A percentile compares a stretch with the other conserved stretches of the same genome.
Evolutionary conservation across 495 filamentous ascomycete species (phyloP).

Genomic region (Baudoinia panamericana): DNA sequence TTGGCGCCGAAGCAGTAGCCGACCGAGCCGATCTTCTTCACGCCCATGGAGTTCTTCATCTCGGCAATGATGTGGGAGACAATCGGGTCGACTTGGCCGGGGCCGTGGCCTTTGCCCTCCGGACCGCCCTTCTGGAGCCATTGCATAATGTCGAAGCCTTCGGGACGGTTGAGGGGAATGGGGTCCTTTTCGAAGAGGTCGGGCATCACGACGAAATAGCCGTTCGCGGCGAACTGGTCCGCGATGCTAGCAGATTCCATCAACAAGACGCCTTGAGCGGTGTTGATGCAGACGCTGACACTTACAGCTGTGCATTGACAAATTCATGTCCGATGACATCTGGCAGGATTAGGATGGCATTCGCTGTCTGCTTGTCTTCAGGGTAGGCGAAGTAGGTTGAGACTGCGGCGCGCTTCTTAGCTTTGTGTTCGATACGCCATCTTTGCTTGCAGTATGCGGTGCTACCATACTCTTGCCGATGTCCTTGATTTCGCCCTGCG

Average conservation of each 20-base stretch:
- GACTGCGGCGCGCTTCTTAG: constrained; percentile 22
- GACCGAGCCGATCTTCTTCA: constrained; percentile 55
- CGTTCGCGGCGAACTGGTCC: constrained; percentile 70
- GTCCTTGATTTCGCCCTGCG: constrained; percentile 31
- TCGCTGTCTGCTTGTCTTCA: constrained; percentile 29
- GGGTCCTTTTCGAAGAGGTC: constrained; percentile 68
- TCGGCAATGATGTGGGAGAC: constrained; percentile 47
- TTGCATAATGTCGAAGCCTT: constrained; percentile 42
- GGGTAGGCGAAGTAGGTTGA: constrained; percentile 35
- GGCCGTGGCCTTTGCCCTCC: constrained; percentile 38
- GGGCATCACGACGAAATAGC: constrained; percentile 62
- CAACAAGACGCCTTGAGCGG: constrained; percentile 4
- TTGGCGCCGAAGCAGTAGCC: constrained; percentile 72
- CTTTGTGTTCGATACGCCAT: neutral
- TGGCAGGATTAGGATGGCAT: constrained; percentile 33
- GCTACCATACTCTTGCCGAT: constrained; percentile 29
- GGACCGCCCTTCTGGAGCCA: constrained; percentile 39
- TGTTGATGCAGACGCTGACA: neutral
- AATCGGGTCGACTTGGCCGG: constrained; percentile 48
- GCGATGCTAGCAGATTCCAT: constrained; percentile 39
- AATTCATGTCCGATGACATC: constrained; percentile 45
- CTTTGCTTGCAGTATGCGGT: too few relatives aligned
- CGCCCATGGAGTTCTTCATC: constrained; percentile 41
- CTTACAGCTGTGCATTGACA: constrained; percentile 58
- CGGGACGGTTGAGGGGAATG: constrained; percentile 44